Evolutionary conservation across 1,284 basidiomycete genomes (phyloP).

Genomic region (Moesziomyces sp.): DNA sequence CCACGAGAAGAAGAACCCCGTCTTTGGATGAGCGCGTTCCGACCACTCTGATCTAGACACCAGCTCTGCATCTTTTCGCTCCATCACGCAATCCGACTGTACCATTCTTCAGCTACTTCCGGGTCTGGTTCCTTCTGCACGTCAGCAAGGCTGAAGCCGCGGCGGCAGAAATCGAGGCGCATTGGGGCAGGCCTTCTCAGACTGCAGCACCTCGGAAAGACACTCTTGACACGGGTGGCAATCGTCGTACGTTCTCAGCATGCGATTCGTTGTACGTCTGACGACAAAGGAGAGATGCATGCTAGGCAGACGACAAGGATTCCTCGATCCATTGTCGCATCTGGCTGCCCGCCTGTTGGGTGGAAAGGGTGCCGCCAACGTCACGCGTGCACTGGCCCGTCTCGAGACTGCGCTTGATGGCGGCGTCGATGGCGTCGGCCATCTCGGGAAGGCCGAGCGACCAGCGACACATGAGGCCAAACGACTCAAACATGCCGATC

Average conservation of each 20-base stretch:
- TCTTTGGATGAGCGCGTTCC: constrained; percentile 69
- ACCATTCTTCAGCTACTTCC: not conserved
- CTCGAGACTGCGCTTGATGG: constrained; percentile 88
- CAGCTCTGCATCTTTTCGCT: constrained; percentile 4
- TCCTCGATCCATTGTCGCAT: constrained; percentile 76
- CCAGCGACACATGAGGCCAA: constrained; percentile 92
- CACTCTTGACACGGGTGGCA: no score
- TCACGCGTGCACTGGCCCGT: constrained; percentile 84
- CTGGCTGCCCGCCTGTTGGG: constrained; percentile 80
- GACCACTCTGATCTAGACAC: constrained; percentile 7
- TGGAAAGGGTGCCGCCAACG: constrained; percentile 81
- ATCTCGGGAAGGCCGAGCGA: constrained; percentile 82
- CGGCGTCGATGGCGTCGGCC: constrained; percentile 84
- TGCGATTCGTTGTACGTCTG: not conserved
- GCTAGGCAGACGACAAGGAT: constrained; percentile 70
- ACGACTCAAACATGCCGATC: constrained; percentile 93
- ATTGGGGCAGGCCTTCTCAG: no score
- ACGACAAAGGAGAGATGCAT: constrained; percentile 69
- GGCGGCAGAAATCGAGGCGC: no score
- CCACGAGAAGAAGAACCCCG: constrained; percentile 87
- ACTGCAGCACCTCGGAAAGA: no score
- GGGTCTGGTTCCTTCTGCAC: no score
- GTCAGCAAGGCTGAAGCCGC: no score
- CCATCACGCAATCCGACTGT: not conserved
- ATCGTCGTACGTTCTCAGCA: no score